Base-by-base conservation (phyloP, 805 yeast species). In the Geotrichum ghanense region DNA sequence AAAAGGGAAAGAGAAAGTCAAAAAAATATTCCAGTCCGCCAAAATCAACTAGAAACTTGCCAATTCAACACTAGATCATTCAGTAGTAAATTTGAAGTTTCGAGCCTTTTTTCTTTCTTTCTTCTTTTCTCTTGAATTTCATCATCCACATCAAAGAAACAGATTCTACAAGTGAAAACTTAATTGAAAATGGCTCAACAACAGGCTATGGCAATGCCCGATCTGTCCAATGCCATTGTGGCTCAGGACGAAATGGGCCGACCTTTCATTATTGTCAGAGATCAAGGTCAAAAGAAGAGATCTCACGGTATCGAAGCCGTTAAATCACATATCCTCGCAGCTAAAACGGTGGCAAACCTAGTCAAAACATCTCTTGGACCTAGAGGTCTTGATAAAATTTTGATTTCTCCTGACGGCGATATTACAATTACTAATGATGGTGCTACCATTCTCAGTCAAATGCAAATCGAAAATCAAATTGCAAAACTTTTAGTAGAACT, bases 201-300 rank as follows among this genome's bases (percentile, higher is more conserved):
- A 39, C 23, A 21, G 16, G 16, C 42, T 39, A 56, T 55, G 58
- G 55, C 59, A 21, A 75, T 79, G 83, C 95, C 96, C 37, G 98
- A 92, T 65, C 72, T 92, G 75, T 89, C 97, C 56, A 92, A 94
- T 61, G 98, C 98, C 67, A 88, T 92, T 58, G 87, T 92, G 71
- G 97, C 98, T 2, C 98, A 90, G 67, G 99, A 92, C 65, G 99
- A 92, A 67, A 86, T 84, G 89, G 99, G 99, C 19, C 81, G 98
- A 67, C 99, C 99, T 19, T 87, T 92, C 64, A 90, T 92, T 61
- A 92, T 92, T 63, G 99, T 92, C 46, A 79, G 92, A 63, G 99
- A 92, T 60, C 81, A 76, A 59, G 81, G 79, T 23, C 68, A 67
- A 50, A 76, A 76, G 62, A 69, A 74, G 55, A 58, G 89, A 63